phyloP scores from a whole-genome alignment of 2,329 filamentous ascomycete species.

The Claviceps arundinis region DNA sequence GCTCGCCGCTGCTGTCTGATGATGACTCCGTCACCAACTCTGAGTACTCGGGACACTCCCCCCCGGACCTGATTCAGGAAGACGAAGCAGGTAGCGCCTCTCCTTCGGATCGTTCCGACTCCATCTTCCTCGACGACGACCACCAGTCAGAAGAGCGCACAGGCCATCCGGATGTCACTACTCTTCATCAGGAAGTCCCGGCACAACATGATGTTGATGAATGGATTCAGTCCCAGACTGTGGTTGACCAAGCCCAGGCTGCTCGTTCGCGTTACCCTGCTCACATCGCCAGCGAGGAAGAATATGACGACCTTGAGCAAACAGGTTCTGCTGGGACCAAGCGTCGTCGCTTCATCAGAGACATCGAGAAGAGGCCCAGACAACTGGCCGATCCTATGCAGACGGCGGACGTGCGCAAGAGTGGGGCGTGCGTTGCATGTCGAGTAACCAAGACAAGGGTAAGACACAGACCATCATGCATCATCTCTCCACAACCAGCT shows the following conservation, averaged over 20 bases:
- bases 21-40: slow-evolving; percentile 19
- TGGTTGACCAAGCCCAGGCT: slow-evolving; percentile 17
- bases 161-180: slow-evolving; percentile 18
- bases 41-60: slow-evolving; percentile 24
- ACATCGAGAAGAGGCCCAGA: slow-evolving; percentile 22
- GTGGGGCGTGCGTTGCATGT: slow-evolving; percentile 34
- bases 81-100: slow-evolving; percentile 25
- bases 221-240: slow-evolving; percentile 26
- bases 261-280: slow-evolving; percentile 18
- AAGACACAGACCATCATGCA: slow-evolving; percentile 16
- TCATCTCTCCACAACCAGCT: slow-evolving; percentile 5
- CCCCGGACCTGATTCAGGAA: slow-evolving; percentile 24
- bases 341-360: slow-evolving; percentile 21
- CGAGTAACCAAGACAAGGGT: slow-evolving; percentile 34
- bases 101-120: slow-evolving; percentile 26
- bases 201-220: slow-evolving; percentile 22
- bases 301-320: slow-evolving; percentile 12
- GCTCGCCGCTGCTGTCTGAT: slow-evolving; percentile 19
- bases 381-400: slow-evolving; percentile 27
- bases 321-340: slow-evolving; percentile 19
- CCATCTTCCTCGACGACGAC: slow-evolving; percentile 16
- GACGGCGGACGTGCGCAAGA: slow-evolving; percentile 35
- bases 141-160: slow-evolving; percentile 16
- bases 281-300: slow-evolving; percentile 19
- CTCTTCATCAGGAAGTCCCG: slow-evolving; percentile 19